Conservation (phyloP, 192 early-diverging fungal genomes). For the Coemansia sp. region DNA sequence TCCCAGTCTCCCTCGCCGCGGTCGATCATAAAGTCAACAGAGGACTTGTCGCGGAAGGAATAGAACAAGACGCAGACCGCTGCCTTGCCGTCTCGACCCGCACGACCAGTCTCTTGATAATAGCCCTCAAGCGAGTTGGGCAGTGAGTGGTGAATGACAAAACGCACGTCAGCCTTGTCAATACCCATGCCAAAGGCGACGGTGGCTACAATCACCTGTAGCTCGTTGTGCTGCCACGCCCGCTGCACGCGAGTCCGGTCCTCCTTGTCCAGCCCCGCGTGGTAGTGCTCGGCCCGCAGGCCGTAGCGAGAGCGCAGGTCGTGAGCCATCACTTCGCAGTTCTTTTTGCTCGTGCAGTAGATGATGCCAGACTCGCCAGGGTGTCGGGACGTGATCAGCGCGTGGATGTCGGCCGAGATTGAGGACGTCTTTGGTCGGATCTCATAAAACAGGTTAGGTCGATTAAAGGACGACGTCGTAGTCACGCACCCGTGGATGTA, state of each 20-base stretch:
- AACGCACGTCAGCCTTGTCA: constrained; percentile 95
- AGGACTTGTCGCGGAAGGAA: constrained; percentile 71
- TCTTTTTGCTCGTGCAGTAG: constrained; percentile 79
- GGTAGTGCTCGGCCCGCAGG: constrained; percentile 79
- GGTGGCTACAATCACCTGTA: constrained; percentile 91
- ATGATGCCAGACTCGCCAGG: constrained; percentile 86
- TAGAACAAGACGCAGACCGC: constrained; percentile 89
- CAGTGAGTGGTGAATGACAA: constrained; percentile 91
- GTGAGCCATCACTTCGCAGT: constrained; percentile 82
- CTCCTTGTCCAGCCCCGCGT: constrained; percentile 82
- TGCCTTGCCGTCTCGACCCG: constrained; percentile 88
- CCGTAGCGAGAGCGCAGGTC: constrained; percentile 65
- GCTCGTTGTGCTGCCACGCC: constrained; percentile 76
- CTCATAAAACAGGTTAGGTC: constrained; percentile 82
- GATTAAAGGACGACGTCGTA: constrained; percentile 88
- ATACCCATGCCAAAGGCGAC: constrained; percentile 99
- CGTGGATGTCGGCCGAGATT: constrained; percentile 72
- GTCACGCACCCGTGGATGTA: constrained; percentile 70
- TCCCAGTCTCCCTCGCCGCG: constrained; percentile 78
- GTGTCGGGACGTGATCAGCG: constrained; percentile 68
- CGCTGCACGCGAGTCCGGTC: constrained; percentile 79
- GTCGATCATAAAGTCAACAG: constrained; percentile 80
- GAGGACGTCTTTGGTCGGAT: constrained; percentile 66
- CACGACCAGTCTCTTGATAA: constrained; percentile 96
- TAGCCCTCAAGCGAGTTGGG: constrained; percentile 94